These are phyloP conservation scores for Trypanosoma mega DNA, from an alignment of 208 protist genomes.

Conservation along the genomic window DNA sequence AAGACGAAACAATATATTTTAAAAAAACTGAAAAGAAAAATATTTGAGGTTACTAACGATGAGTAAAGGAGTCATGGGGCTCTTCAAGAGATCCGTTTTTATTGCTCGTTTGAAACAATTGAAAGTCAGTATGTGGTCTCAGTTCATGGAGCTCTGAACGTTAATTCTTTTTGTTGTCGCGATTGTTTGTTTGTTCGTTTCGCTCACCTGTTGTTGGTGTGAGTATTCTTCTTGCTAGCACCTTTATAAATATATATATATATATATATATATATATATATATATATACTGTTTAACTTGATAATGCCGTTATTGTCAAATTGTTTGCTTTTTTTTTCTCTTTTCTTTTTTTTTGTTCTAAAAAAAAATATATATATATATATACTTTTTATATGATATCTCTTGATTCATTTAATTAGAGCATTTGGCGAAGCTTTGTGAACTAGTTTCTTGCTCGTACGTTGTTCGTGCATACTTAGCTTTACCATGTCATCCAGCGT, in stretches of 20 bases:
- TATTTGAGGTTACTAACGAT: background rate
- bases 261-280: no score
- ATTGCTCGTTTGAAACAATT: conserved; percentile 10
- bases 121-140: conserved; percentile 6
- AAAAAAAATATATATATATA: no score
- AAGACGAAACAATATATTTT: background rate
- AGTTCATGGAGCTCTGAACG: background rate
- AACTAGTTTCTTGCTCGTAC: conserved; percentile 4
- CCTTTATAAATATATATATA: no score
- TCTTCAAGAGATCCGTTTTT: background rate
- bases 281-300: background rate
- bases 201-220: no score
- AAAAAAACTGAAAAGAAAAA: conserved; percentile 11
- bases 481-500: conserved; percentile 25
- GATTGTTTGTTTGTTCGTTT: no score
- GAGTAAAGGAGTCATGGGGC: background rate
- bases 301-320: background rate
- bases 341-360: conserved; percentile 6
- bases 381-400: conserved; percentile 3
- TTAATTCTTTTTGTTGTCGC: no score
- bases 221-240: no score
- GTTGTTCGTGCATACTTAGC: conserved; percentile 14
- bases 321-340: background rate
- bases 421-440: background rate
- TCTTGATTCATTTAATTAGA: conserved; percentile 1